These are phyloP conservation scores for Penicillium psychrosexuale DNA, from an alignment of 2,329 filamentous ascomycete species.

Conservation along the genomic window DNA sequence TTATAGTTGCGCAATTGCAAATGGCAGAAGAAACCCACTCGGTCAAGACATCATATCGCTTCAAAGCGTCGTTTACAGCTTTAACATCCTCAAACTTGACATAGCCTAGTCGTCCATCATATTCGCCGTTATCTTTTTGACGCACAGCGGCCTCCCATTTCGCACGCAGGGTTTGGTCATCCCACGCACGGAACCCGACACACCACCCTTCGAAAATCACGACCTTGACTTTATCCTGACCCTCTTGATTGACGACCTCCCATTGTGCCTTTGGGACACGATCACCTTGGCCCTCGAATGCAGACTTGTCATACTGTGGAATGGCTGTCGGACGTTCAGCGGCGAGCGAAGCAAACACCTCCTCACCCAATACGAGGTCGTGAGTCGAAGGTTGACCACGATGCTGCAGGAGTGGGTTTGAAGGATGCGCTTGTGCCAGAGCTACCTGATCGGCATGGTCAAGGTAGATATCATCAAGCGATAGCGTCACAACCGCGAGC, in stretches of 20 bases:
- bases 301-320: slow-evolving; percentile 81
- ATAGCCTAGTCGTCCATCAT: slow-evolving; percentile 52
- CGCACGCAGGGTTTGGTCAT: slow-evolving; percentile 53
- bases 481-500: slow-evolving; percentile 67
- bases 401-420: slow-evolving; percentile 74
- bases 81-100: slow-evolving; percentile 56
- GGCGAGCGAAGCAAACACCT: slow-evolving; percentile 61
- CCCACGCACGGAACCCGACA: slow-evolving; percentile 71
- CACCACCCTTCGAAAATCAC: slow-evolving; percentile 90
- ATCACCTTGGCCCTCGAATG: slow-evolving; percentile 72
- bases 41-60: slow-evolving; percentile 58
- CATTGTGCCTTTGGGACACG: slow-evolving; percentile 62
- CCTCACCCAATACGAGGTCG: slow-evolving; percentile 63
- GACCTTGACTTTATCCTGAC: slow-evolving; percentile 50
- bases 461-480: slow-evolving; percentile 88
- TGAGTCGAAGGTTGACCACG: slow-evolving; percentile 83
- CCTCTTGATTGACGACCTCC: slow-evolving; percentile 50
- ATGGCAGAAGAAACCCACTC: slow-evolving; percentile 36
- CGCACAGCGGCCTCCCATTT: slow-evolving; percentile 51
- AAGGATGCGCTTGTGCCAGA: slow-evolving; percentile 62
- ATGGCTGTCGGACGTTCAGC: slow-evolving; percentile 56
- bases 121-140: slow-evolving; percentile 48
- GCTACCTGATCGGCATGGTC: slow-evolving; percentile 64
- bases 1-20: background rate
- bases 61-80: slow-evolving; percentile 59